Evolutionary conservation across 192 early-diverging fungal species (phyloP).

Genomic region (Gryganskiella cystojenkinii): DNA sequence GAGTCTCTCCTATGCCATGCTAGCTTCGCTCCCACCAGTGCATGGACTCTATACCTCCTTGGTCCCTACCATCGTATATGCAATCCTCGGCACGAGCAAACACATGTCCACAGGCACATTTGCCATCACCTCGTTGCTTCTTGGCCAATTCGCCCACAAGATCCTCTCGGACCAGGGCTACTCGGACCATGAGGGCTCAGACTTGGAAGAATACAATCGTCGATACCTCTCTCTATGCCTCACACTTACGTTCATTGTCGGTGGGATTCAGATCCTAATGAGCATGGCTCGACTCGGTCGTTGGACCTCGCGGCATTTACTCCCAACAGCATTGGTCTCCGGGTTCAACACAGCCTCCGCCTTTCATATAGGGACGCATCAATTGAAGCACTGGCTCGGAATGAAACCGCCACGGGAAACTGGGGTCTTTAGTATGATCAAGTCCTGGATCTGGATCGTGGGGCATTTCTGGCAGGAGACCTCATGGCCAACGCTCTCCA

Average conservation of each 20-base stretch:
- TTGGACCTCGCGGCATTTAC: conserved; percentile 39
- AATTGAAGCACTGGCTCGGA: conserved; percentile 43
- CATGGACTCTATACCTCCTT: conserved; percentile 56
- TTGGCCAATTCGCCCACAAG: conserved; percentile 45
- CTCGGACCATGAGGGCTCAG: conserved; percentile 4
- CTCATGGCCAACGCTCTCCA: conserved; percentile 23
- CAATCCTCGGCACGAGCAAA: conserved; percentile 46
- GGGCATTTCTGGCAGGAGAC: conserved; percentile 39
- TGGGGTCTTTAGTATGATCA: conserved; percentile 45
- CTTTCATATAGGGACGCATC: conserved; percentile 50
- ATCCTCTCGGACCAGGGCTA: conserved; percentile 36
- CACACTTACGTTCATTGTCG: conserved; percentile 41
- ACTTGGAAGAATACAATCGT: conserved; percentile 33
- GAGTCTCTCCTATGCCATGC: conserved; percentile 57
- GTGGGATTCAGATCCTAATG: conserved; percentile 44
- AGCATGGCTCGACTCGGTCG: conserved; percentile 48
- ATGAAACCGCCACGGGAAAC: conserved; percentile 31
- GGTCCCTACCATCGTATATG: conserved; percentile 37
- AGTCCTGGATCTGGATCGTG: conserved; percentile 40
- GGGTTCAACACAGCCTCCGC: conserved; percentile 54
- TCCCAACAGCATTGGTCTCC: conserved; percentile 42
- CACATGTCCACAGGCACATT: conserved; percentile 57
- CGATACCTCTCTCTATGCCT: conserved; percentile 38
- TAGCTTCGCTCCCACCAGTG: conserved; percentile 53
- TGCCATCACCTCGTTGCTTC: conserved; percentile 52